Percentiles rank a stretch among this genome's conserved stretches.
Conservation (phyloP, 495 filamentous ascomycete species). For the Annulohypoxylon stygium region DNA sequence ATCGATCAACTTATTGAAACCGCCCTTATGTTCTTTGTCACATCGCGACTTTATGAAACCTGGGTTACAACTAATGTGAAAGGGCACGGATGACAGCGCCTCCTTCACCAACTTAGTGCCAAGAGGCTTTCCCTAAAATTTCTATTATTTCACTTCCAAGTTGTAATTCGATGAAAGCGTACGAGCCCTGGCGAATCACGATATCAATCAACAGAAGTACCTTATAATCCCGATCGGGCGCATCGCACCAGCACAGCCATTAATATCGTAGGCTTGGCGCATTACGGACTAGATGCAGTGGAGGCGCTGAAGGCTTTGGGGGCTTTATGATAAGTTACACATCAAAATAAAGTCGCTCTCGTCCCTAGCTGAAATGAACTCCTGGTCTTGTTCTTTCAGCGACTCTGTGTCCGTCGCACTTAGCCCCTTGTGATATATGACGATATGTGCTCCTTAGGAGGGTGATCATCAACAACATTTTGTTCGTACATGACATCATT, state of each 20-base stretch:
- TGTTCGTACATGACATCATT: neutral
- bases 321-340: neutral
- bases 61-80: neutral
- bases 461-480: neutral
- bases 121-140: neutral
- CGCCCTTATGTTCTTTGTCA: neutral
- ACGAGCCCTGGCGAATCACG: neutral
- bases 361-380: neutral
- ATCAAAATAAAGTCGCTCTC: neutral
- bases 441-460: neutral
- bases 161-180: neutral
- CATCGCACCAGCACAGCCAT: neutral
- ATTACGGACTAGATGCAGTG: neutral
- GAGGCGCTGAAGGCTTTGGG: neutral
- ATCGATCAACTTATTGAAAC: neutral
- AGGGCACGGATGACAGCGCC: conserved; percentile 1
- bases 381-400: neutral
- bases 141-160: neutral
- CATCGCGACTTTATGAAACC: conserved; percentile 1
- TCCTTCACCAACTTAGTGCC: neutral
- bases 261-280: conserved; percentile 1
- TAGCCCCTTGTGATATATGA: neutral
- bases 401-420: neutral
- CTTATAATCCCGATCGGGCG: neutral
- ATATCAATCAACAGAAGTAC: neutral